A percentile compares a stretch with the other conserved stretches of the same genome.
phyloP scores from a whole-genome alignment of 495 filamentous ascomycete genomes.

The Aspergillus egyptiacus region DNA sequence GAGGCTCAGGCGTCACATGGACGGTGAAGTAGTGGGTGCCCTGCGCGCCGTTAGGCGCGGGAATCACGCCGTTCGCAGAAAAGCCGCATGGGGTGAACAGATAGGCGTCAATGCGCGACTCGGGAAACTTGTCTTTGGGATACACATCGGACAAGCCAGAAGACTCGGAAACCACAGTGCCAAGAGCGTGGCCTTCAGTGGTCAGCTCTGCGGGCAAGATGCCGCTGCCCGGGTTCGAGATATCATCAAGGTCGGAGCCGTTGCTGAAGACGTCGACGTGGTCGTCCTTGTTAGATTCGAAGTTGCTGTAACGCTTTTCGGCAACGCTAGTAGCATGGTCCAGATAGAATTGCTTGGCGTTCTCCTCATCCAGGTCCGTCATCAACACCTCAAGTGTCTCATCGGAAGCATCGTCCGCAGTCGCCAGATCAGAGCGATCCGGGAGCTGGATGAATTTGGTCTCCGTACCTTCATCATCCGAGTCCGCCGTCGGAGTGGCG shows the following conservation, averaged over 20 bases:
- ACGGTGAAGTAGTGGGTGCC: slow-evolving; percentile 95
- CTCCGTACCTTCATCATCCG: slow-evolving; percentile 51
- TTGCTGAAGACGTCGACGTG: slow-evolving; percentile 76
- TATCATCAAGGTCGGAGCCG: slow-evolving; percentile 59
- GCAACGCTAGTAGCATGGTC: slow-evolving; percentile 88
- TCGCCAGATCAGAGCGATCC: slow-evolving; percentile 22
- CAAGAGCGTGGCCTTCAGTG: slow-evolving; percentile 90
- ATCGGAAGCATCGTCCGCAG: slow-evolving; percentile 49
- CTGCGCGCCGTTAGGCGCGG: slow-evolving; percentile 59
- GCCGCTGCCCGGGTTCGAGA: slow-evolving; percentile 50
- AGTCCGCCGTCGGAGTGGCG: slow-evolving; percentile 58
- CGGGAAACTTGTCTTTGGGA: slow-evolving; percentile 77
- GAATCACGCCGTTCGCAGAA: slow-evolving; percentile 95
- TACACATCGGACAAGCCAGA: slow-evolving; percentile 91
- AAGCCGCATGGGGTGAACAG: slow-evolving; percentile 97
- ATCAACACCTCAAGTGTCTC: slow-evolving; percentile 97
- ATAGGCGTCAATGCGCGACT: slow-evolving; percentile 92
- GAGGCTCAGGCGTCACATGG: slow-evolving; percentile 94
- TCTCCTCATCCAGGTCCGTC: slow-evolving; percentile 91
- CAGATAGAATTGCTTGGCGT: slow-evolving; percentile 94
- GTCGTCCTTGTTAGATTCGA: slow-evolving; percentile 45
- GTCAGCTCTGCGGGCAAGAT: slow-evolving; percentile 66
- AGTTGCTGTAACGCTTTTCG: slow-evolving; percentile 61
- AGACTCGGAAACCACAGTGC: slow-evolving; percentile 83
- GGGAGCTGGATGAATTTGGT: slow-evolving; percentile 59